These are phyloP conservation scores for Bacterosira constricta DNA, from an alignment of 108 stramenopile species.

Conservation along the genomic window DNA sequence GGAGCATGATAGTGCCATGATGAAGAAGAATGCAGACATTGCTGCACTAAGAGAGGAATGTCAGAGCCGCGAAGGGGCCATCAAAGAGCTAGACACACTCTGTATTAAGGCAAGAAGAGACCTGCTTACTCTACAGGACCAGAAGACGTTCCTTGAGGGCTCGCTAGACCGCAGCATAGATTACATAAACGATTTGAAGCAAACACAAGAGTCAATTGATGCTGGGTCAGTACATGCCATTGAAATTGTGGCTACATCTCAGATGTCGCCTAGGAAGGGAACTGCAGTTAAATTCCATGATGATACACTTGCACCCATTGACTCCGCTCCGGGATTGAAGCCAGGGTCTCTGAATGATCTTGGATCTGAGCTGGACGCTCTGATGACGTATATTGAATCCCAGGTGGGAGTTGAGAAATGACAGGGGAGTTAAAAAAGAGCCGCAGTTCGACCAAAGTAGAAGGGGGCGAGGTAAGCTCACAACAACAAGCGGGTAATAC, in stretches of 20 bases:
- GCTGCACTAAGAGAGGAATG: constrained; percentile 11
- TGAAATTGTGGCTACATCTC: neutral
- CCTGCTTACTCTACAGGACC: constrained; percentile 3
- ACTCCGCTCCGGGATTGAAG: neutral
- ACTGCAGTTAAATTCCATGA: no score
- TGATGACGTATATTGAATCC: neutral
- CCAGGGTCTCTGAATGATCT: neutral
- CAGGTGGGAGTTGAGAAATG: neutral
- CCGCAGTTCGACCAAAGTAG: no score
- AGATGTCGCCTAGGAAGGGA: neutral
- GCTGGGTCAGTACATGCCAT: neutral
- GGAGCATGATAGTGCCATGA: neutral
- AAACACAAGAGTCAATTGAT: neutral
- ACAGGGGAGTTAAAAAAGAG: neutral
- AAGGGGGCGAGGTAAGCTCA: no score
- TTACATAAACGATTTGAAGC: constrained; percentile 14
- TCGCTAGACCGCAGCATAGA: constrained; percentile 21
- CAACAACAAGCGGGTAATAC: no score
- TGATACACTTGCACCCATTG: neutral
- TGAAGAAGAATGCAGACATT: constrained; percentile 18
- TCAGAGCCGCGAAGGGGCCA: neutral
- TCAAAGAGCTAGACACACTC: constrained; percentile 21
- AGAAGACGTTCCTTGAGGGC: constrained; percentile 14
- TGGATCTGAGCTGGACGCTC: neutral
- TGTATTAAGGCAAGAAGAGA: constrained; percentile 29